Base-by-base conservation (phyloP, 2,329 filamentous ascomycete species). In the Fusarium decemcellulare region DNA sequence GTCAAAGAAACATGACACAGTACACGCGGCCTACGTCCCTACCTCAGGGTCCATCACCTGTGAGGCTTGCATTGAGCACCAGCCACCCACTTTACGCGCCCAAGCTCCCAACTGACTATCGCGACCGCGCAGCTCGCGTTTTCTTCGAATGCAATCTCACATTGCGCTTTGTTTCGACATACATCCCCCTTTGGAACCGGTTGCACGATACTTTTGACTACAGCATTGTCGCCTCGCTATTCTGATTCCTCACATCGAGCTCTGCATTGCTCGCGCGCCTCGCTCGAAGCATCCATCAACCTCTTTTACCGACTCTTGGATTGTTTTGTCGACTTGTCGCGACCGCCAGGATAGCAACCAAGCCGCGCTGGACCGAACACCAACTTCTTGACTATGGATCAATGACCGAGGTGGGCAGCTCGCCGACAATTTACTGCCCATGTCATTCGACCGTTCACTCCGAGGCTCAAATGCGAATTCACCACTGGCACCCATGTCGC, bases 381-480 rank as follows among this genome's bases (percentile, higher is more conserved):
- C 58, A 53, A 55, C 54, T 58, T 58, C 54, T 63, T 71, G 73
- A 73, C 62, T 77, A 80, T 80, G 78, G 76, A 74, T 70, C 75
- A 74, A 78, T 80, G 76, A 79, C 72, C 70, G 65, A 68, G 65
- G 59, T 61, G 57, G 67, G 65, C 73, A 61, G 60, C 63, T 68
- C 68, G 72, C 74, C 77, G 73, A 78, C 44, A 75, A 74, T 70
- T 67, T 61, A 72, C 64, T 63, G 65, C 53, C 43, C 63, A 67
- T 72, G 70, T 72, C 72, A 55, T 58, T 60, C 64, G 61, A 67
- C 46, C 27, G 53, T 52, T 72, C 58, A 29, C 53, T 48, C 43
- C 68, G 58, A 43, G 51, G 42, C 65, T 59, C 65, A 64, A 66
- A 73, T 75, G 70, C 68, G 62, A 63, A 64, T 60, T 67, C 55